phyloP scores from a whole-genome alignment of 1,284 basidiomycete species.

The Malassezia furfur region DNA sequence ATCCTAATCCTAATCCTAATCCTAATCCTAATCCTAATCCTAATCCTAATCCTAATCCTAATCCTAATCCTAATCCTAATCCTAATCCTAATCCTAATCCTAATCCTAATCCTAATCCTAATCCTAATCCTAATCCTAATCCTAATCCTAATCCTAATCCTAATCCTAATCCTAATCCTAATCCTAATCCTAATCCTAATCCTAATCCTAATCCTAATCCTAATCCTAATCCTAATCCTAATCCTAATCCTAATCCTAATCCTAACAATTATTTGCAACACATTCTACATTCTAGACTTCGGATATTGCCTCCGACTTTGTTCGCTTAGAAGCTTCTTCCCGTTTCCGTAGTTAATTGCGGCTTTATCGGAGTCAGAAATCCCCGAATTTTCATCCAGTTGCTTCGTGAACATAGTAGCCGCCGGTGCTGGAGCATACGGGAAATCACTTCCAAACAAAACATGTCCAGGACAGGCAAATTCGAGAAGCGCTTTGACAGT shows the following conservation, averaged over 20 bases:
- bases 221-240: background rate
- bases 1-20: conserved; percentile 16
- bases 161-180: background rate
- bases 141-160: background rate
- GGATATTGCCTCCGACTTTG: background rate
- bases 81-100: conserved; percentile 1
- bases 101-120: background rate
- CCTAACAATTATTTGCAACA: background rate
- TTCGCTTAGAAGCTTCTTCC: too few relatives aligned
- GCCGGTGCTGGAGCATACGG: background rate
- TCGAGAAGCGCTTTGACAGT: background rate
- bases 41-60: conserved; percentile 3
- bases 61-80: conserved; percentile 1
- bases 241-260: background rate
- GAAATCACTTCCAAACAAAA: conserved; percentile 1
- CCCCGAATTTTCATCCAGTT: too few relatives aligned
- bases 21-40: conserved; percentile 6
- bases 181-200: too few relatives aligned
- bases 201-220: background rate
- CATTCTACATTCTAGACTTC: background rate
- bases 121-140: background rate
- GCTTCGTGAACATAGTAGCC: background rate
- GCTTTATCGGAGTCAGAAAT: too few relatives aligned
- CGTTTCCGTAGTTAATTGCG: too few relatives aligned
- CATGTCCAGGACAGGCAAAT: background rate